Conservation (phyloP, 1,139 yeast species). For the Zygoascus hellenicus region DNA sequence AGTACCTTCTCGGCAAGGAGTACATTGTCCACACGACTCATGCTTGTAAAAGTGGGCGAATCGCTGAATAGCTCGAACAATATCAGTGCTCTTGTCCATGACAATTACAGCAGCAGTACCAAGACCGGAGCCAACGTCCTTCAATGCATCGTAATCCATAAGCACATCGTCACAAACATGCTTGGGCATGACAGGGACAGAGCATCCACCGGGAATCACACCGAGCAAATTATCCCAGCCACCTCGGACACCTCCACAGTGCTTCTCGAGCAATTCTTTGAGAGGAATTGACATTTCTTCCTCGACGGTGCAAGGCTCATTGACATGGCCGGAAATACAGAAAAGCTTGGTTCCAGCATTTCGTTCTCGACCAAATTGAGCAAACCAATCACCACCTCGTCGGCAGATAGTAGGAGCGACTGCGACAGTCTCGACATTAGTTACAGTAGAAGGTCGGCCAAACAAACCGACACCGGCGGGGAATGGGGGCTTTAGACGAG, state of each 20-base stretch:
- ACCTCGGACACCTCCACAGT: constrained; percentile 84
- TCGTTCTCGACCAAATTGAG: constrained; percentile 75
- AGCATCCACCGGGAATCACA: constrained; percentile 83
- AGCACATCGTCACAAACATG: constrained; percentile 58
- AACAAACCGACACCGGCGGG: constrained; percentile 90
- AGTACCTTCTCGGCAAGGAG: constrained; percentile 93
- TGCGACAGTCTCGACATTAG: constrained; percentile 84
- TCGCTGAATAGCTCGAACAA: constrained; percentile 79
- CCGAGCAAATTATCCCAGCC: constrained; percentile 89
- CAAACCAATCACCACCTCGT: constrained; percentile 86
- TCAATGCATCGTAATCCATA: constrained; percentile 83
- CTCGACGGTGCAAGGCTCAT: constrained; percentile 87
- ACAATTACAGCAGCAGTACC: constrained; percentile 93
- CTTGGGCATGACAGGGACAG: constrained; percentile 74
- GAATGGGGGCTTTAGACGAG: constrained; percentile 88
- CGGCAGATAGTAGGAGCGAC: constrained; percentile 85
- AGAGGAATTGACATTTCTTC: constrained; percentile 90
- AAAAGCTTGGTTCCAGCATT: constrained; percentile 75
- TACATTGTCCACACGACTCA: constrained; percentile 91
- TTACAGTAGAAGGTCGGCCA: constrained; percentile 85
- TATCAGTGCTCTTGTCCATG: constrained; percentile 78
- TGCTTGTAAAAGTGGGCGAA: constrained; percentile 78
- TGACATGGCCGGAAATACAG: constrained; percentile 85
- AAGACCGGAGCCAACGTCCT: constrained; percentile 78
- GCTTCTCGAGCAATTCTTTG: constrained; percentile 72